Evolutionary conservation across 2,329 filamentous ascomycete species (phyloP).

Genomic region (Ophiosphaerella narmari): DNA sequence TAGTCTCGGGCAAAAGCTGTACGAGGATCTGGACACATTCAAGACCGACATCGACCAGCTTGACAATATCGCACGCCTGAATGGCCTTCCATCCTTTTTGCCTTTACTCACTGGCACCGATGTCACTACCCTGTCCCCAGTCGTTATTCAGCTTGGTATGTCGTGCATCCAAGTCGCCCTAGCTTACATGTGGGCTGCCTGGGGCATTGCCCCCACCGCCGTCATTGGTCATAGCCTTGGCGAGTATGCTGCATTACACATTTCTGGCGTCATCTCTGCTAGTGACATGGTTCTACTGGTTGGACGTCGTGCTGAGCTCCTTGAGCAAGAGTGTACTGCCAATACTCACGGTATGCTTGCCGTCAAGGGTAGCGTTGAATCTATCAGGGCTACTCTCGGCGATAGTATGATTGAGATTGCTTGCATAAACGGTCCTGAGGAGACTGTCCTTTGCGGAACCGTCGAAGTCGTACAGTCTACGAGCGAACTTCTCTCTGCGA

Average conservation of each 20-base stretch:
- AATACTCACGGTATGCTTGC: conserved; percentile 71
- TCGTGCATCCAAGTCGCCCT: conserved; percentile 59
- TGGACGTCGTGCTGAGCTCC: conserved; percentile 67
- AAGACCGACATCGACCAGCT: conserved; percentile 56
- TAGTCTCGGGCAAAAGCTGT: conserved; percentile 55
- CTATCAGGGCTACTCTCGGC: conserved; percentile 59
- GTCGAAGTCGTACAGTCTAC: conserved; percentile 63
- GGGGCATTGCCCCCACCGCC: conserved; percentile 58
- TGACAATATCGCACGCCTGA: conserved; percentile 52
- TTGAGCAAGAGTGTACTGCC: conserved; percentile 67
- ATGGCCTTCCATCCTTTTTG: conserved; percentile 55
- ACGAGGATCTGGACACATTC: conserved; percentile 55
- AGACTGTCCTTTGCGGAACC: conserved; percentile 73
- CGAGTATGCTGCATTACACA: conserved; percentile 73
- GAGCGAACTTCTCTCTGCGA: conserved; percentile 53
- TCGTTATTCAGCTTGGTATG: conserved; percentile 59
- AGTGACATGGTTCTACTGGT: conserved; percentile 75
- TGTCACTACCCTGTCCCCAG: conserved; percentile 55
- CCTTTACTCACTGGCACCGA: conserved; percentile 56
- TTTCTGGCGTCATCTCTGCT: conserved; percentile 71
- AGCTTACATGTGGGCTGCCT: conserved; percentile 58
- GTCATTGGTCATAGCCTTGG: conserved; percentile 67
- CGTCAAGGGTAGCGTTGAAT: conserved; percentile 57
- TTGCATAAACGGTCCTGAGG: conserved; percentile 76
- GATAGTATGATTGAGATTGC: conserved; percentile 60